Percentiles rank a stretch among this genome's conserved stretches.
phyloP scores from a whole-genome alignment of 1,284 basidiomycete species.

The Singerocomus inundabilis region DNA sequence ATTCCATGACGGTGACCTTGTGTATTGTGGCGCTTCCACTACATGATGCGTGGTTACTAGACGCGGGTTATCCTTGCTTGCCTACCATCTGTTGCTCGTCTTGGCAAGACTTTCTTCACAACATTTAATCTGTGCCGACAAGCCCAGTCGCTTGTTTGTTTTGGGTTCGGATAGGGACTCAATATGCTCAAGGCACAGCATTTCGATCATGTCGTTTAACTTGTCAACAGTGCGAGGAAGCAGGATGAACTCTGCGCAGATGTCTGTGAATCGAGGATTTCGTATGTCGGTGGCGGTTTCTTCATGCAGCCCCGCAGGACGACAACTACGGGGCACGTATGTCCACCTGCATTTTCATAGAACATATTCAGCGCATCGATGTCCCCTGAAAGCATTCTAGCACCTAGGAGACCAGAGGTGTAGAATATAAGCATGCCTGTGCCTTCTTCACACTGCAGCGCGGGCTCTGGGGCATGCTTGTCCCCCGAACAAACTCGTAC shows the following conservation, averaged over 20 bases:
- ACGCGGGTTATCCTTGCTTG: too few species aligned
- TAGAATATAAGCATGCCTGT: slow-evolving; percentile 5
- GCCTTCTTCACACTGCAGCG: too few species aligned
- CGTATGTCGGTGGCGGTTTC: not conserved
- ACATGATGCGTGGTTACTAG: too few species aligned
- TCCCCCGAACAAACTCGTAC: not conserved
- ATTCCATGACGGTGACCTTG: too few species aligned
- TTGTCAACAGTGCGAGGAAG: not conserved
- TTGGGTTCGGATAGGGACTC: too few species aligned
- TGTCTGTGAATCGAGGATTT: not conserved
- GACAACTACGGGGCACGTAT: not conserved
- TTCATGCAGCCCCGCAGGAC: not conserved
- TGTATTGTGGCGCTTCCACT: too few species aligned
- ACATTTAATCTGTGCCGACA: too few species aligned
- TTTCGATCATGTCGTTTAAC: not conserved
- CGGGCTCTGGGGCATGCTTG: not conserved
- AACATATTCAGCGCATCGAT: not conserved
- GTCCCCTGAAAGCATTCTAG: not conserved
- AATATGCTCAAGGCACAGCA: not conserved
- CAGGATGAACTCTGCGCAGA: not conserved
- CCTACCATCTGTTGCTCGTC: too few species aligned
- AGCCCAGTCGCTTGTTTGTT: too few species aligned
- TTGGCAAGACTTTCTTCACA: too few species aligned
- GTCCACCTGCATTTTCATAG: not conserved
- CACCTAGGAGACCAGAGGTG: not conserved